Base-by-base conservation (phyloP, 1,284 basidiomycete species). In the Naganishia albida region DNA sequence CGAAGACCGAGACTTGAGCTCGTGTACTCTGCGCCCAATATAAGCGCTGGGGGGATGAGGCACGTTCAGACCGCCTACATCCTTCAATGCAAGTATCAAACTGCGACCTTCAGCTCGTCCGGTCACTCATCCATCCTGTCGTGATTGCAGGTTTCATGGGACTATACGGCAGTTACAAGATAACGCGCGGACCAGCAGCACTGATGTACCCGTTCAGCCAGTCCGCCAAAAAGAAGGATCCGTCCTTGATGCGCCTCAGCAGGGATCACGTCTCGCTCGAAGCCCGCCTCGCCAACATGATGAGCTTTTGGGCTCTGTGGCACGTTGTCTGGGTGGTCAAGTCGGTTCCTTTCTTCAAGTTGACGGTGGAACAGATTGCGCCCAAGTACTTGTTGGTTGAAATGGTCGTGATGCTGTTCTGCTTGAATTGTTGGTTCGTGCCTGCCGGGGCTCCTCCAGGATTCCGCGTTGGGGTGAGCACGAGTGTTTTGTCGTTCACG, bases 251-350 rank as follows among this genome's bases (percentile, higher is more conserved):
- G 34, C 53, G 20, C 7, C 54, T 56, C 15, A 43, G 34, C 16
- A 28, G 28, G 1, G n/a, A 8, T 16, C 26, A 12, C 16, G 15
- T 23, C 3, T n/a, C 12, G 2, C n/a, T 56, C 23, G 10, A 25
- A 15, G 20, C 42, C 23, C 54, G 42, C 20, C 54, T 56, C 0
- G 16, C 7, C 34, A 60, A 60, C 25, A 49, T 49, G 16, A 44
- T 60, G 7, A 49, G 56, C 18, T 60, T 60, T 30, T 60, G 56
- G 56, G 30, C 56, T 4, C 30, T 60, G 10, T 60, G 56, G 56
- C 56, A 60, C 25, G 34, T 38, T 2, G 20, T 23, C 13, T 60
- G 30, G 15, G 16, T 42, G 3, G 18, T 60, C n/a, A 49, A 60
- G 46, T 30, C 30, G 4, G 15, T 50, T 12, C 56, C 56, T 20